Conservation (phyloP, 2,329 filamentous ascomycete species). For the Exophiala spinifera region DNA sequence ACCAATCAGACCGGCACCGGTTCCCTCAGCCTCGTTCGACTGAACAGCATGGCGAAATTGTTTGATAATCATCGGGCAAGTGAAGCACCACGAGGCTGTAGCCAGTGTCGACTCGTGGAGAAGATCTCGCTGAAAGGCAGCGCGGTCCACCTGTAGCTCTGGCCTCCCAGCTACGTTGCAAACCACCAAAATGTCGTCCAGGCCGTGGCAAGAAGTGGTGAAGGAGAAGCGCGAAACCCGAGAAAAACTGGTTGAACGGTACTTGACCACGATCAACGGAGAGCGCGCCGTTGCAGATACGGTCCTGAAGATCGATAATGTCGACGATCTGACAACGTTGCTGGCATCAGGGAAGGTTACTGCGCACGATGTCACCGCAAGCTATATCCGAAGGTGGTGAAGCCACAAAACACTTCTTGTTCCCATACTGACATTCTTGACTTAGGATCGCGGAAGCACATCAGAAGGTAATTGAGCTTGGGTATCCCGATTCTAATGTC, state of each 20-base stretch:
- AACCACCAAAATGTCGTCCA: background rate
- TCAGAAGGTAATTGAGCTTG: constrained; percentile 24
- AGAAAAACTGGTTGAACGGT: constrained; percentile 32
- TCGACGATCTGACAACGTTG: constrained; percentile 26
- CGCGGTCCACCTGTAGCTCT: background rate
- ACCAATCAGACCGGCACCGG: background rate
- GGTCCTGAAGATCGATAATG: constrained; percentile 31
- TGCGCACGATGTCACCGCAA: constrained; percentile 32
- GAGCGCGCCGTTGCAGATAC: background rate
- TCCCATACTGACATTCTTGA: background rate
- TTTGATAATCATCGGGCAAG: background rate
- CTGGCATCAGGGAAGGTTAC: constrained; percentile 30
- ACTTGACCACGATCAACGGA: constrained; percentile 21
- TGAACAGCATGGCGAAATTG: background rate
- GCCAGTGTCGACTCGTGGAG: background rate
- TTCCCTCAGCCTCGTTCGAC: background rate
- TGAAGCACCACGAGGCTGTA: background rate
- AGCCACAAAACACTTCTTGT: constrained; percentile 14
- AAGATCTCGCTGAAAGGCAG: background rate
- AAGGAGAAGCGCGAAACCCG: constrained; percentile 31
- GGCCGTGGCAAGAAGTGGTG: constrained; percentile 34
- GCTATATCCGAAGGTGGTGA: constrained; percentile 37
- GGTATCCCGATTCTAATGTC: background rate
- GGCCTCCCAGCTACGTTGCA: background rate
- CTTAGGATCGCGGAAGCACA: constrained; percentile 30